Percentiles rank a stretch among this genome's conserved stretches.
Conservation (phyloP, 768 basidiomycete species). For the Piloderma croceum region DNA sequence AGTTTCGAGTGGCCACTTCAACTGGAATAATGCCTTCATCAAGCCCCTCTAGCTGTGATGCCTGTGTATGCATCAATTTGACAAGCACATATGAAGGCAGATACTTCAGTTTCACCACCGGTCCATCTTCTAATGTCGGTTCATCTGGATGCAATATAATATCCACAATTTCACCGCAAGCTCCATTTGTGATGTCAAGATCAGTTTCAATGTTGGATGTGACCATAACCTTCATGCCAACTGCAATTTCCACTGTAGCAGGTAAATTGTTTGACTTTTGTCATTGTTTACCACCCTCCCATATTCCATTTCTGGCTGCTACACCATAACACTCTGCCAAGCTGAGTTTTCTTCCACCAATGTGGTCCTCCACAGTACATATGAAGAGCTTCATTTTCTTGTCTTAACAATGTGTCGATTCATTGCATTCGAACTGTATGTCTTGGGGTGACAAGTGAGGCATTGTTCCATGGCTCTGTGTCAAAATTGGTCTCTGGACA, state of each 20-base stretch:
- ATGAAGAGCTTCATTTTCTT: constrained; percentile 25
- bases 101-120: too few species aligned
- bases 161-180: constrained; percentile 24
- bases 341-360: constrained; percentile 8
- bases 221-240: constrained; percentile 38
- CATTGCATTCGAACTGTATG: too few species aligned
- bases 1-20: constrained; percentile 15
- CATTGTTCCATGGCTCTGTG: constrained; percentile 23
- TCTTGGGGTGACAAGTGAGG: constrained; percentile 21
- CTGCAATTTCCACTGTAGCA: constrained; percentile 15
- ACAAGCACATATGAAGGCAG: too few species aligned
- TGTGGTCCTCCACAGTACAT: constrained; percentile 25
- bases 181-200: constrained; percentile 36
- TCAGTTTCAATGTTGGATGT: constrained; percentile 36
- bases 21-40: constrained; percentile 28
- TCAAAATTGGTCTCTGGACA: constrained; percentile 22
- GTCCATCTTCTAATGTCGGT: too few species aligned
- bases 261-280: constrained; percentile 6
- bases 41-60: constrained; percentile 21
- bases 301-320: not conserved
- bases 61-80: constrained; percentile 26
- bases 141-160: too few species aligned
- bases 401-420: constrained; percentile 6
- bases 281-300: not conserved
- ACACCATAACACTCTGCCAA: constrained; percentile 10